Percentiles rank a stretch among this genome's conserved stretches.
Evolutionary conservation across 2,329 filamentous ascomycete genomes (phyloP).

Genomic region (Emmonsia crescens): DNA sequence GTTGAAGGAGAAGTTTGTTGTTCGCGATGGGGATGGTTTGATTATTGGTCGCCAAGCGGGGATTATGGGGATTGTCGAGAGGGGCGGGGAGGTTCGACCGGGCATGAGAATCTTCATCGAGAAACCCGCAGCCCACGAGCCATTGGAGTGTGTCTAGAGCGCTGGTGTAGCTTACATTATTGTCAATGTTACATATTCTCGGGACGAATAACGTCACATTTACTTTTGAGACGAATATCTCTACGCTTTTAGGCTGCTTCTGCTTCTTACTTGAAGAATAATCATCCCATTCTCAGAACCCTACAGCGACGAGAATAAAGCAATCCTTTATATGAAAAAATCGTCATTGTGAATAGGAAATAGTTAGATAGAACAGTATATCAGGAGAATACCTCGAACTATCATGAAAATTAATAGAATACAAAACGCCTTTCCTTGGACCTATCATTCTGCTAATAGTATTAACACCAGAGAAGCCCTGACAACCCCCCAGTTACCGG

Average conservation of each 20-base stretch:
- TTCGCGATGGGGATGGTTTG: conserved; percentile 11
- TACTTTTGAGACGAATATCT: neutral
- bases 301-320: neutral
- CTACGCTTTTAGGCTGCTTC: too few species aligned
- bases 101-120: conserved; percentile 18
- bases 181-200: neutral
- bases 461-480: neutral
- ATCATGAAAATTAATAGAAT: neutral
- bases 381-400: neutral
- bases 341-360: neutral
- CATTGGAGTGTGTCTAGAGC: conserved; percentile 11
- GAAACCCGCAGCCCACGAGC: conserved; percentile 8
- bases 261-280: neutral
- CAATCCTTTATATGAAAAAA: neutral
- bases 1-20: conserved; percentile 13
- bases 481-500: neutral
- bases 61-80: conserved; percentile 17
- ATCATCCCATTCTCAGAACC: neutral
- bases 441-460: neutral
- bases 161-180: neutral
- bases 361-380: neutral
- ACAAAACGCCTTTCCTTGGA: neutral
- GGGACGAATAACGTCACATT: neutral
- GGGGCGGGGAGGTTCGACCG: conserved; percentile 13
- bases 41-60: conserved; percentile 16